Percentiles rank a stretch among this genome's conserved stretches.
These are phyloP conservation scores for Tolypocladium pustulatum DNA, from an alignment of 2,329 filamentous ascomycete genomes.

Conservation along the genomic window DNA sequence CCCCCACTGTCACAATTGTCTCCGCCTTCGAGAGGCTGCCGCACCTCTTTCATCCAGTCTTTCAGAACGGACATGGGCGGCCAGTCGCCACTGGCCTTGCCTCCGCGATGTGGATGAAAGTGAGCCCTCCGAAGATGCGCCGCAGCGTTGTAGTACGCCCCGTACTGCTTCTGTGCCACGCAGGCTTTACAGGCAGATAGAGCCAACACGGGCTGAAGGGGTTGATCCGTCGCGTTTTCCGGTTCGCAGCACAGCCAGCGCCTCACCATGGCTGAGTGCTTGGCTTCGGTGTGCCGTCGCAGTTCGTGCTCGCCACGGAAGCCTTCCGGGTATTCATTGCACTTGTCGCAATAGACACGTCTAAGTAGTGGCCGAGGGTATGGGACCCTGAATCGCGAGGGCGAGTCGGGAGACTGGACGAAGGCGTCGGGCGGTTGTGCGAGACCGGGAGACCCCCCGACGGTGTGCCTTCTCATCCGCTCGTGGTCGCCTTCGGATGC, in stretches of 20 bases:
- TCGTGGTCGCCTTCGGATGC: constrained; percentile 7
- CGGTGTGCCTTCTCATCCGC: constrained; percentile 29
- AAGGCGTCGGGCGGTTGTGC: constrained; percentile 25
- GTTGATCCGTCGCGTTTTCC: constrained; percentile 21
- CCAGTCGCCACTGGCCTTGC: constrained; percentile 49
- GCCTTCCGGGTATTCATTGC: constrained; percentile 72
- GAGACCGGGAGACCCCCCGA: constrained; percentile 34
- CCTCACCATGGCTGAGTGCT: constrained; percentile 43
- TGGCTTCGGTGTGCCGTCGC: constrained; percentile 53
- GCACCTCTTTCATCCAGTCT: constrained; percentile 51
- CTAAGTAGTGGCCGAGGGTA: constrained; percentile 50
- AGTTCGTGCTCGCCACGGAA: constrained; percentile 88
- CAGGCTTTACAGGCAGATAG: constrained; percentile 47
- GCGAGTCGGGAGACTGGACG: constrained; percentile 31
- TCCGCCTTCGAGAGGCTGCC: constrained; percentile 37
- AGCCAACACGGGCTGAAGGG: constrained; percentile 38
- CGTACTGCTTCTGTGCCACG: constrained; percentile 44
- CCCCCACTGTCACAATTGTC: constrained; percentile 34
- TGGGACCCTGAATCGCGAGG: constrained; percentile 23
- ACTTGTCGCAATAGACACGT: constrained; percentile 67
- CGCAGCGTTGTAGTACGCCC: constrained; percentile 49
- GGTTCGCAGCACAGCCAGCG: constrained; percentile 47
- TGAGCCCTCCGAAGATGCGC: constrained; percentile 48
- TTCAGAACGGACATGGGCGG: constrained; percentile 46
- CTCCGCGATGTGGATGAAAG: constrained; percentile 44